Base-by-base conservation (phyloP, 2,329 filamentous ascomycete genomes). In the Camillea tinctor region DNA sequence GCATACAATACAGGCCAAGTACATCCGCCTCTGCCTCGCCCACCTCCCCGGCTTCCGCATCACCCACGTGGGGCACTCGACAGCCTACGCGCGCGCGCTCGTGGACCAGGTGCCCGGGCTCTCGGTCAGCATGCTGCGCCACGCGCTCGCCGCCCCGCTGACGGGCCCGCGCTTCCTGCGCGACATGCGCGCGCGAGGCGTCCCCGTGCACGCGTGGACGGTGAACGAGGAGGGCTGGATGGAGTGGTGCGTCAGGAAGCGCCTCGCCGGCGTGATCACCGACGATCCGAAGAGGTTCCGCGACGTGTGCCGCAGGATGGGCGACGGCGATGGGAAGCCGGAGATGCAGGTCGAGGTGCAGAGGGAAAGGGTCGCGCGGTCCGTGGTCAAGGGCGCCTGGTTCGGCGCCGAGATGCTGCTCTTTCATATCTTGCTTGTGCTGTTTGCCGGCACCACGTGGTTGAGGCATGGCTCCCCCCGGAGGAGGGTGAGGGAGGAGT, bases 221-320 rank as follows among this genome's bases (percentile, higher is more conserved):
- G 90, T 97, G 55, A 97, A 98, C 72, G 84, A 89, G 15, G 83
- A 85, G 63, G 80, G 81, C 54, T 84, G 87, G 75, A 97, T 98
- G 93, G 83, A 87, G 68, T 97, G 92, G 92, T 84, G 86, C 64
- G 85, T 96, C 36, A 75, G 80, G 24, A 77, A 84, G 50, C 68
- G 60, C n/a, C 77, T 96, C 1, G 91, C 96, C 67, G 93, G 91
- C 0, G 89, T 97, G 4, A 88, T 97, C 56, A 96, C 93, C 0
- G 93, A 97, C 71, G 88, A 97, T 66, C 91, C 91, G 1, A 83
- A 83, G 71, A 75, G 83, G 65, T 94, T 88, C 69, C 71, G 87
- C 22, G 82, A 88, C 51, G 81, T 92, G 1, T 86, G 84, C 63
- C 69, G 79, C 52, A 67, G 75, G 4, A 51, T 63, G 19, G 44